Percentiles rank a stretch among this genome's conserved stretches.
Conservation (phyloP, 1,284 basidiomycete genomes). For the Ustilago shanxiensis region DNA sequence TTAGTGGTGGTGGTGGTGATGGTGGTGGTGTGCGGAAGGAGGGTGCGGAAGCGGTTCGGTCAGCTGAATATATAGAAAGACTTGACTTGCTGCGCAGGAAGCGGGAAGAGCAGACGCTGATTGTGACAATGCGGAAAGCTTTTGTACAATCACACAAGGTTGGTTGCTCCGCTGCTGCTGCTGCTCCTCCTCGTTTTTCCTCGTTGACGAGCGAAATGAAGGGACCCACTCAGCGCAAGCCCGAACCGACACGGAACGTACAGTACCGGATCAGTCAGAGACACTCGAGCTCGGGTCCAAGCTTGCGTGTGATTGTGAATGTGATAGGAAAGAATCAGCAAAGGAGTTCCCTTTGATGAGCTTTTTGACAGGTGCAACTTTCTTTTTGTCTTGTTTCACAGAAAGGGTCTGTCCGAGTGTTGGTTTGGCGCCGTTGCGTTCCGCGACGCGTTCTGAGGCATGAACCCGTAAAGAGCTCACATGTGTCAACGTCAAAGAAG, state of each 20-base stretch:
- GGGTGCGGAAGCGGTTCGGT: background rate
- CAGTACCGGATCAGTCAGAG: background rate
- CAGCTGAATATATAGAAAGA: background rate
- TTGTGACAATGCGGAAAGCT: background rate
- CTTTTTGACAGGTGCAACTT: slow-evolving; percentile 20
- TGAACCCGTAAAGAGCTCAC: slow-evolving; percentile 1
- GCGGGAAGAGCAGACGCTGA: background rate
- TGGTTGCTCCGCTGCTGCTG: background rate
- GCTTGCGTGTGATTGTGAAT: background rate
- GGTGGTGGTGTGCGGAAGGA: background rate
- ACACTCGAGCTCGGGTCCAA: too few species aligned
- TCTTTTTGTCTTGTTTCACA: background rate
- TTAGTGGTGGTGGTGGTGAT: background rate
- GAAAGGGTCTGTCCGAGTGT: slow-evolving; percentile 21
- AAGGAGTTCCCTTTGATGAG: too few species aligned
- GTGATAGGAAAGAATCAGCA: slow-evolving; percentile 11
- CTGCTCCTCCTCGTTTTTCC: too few species aligned
- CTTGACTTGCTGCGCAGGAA: background rate
- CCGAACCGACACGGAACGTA: background rate
- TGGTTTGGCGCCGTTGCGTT: slow-evolving; percentile 10
- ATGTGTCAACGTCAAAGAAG: background rate
- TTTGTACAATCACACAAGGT: background rate
- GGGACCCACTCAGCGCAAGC: background rate
- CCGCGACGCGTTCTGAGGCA: slow-evolving; percentile 22
- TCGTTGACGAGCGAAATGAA: background rate